Evolutionary conservation across 495 filamentous ascomycete species (phyloP).

Genomic region (Talaromyces wortmannii): DNA sequence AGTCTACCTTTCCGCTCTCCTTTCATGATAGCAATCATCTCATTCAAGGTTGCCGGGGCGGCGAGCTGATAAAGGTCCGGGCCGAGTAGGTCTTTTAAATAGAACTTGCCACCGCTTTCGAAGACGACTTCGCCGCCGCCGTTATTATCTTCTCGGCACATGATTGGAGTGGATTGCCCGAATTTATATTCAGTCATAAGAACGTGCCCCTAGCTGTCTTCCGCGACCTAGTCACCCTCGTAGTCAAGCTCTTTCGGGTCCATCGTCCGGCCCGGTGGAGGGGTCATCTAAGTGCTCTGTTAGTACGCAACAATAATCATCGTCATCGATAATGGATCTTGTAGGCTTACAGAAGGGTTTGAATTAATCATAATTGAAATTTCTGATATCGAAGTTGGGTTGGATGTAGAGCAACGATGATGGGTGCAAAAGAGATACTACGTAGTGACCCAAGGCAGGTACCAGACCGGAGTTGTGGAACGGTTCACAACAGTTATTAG

Average conservation of each 20-base stretch:
- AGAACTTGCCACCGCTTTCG: background rate
- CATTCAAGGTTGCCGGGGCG: background rate
- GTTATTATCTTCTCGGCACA: background rate
- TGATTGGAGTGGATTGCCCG: background rate
- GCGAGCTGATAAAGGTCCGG: background rate
- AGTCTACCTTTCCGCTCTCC: background rate
- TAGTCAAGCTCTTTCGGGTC: slow-evolving; percentile 1
- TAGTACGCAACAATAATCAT: background rate
- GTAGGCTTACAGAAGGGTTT: background rate
- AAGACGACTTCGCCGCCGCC: background rate
- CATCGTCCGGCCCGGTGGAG: background rate
- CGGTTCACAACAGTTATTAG: no score
- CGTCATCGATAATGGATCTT: background rate
- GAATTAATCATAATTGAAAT: background rate
- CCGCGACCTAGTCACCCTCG: background rate
- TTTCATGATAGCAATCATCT: slow-evolving; percentile 1
- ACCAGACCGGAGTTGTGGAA: no score
- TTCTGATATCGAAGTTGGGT: background rate
- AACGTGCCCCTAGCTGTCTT: background rate
- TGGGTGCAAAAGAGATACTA: no score
- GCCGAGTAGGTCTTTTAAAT: background rate
- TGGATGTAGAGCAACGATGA: background rate
- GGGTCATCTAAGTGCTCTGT: background rate
- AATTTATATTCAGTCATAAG: background rate
- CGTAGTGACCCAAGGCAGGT: no score